phyloP scores from a whole-genome alignment of 2,329 filamentous ascomycete genomes.

The Fusarium keratoplasticum region DNA sequence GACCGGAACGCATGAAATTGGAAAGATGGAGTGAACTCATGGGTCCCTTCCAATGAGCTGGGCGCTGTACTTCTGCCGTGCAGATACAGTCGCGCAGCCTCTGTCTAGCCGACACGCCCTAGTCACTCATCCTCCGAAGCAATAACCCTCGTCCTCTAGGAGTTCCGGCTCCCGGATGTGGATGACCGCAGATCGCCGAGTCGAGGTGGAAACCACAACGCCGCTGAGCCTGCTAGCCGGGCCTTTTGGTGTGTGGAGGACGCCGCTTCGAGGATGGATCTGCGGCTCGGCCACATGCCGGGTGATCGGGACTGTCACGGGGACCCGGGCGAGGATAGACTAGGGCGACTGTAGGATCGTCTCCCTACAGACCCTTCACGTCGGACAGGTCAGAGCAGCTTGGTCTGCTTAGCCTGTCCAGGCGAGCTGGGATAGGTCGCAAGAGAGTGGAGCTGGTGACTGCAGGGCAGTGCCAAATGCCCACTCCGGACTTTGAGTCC shows the following conservation, averaged over 20 bases:
- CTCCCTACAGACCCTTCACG: conserved; percentile 42
- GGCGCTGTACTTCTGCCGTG: conserved; percentile 48
- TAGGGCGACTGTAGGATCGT: conserved; percentile 44
- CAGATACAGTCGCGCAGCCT: conserved; percentile 44
- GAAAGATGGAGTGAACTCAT: conserved; percentile 46
- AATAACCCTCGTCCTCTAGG: conserved; percentile 10
- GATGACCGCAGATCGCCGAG: conserved; percentile 26
- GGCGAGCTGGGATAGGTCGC: conserved; percentile 22
- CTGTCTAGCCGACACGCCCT: conserved; percentile 39
- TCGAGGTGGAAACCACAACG: conserved; percentile 31
- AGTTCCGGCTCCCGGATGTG: conserved; percentile 9
- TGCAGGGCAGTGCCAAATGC: conserved; percentile 37
- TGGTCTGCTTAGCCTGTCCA: conserved; percentile 22
- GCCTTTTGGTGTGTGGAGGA: conserved; percentile 30
- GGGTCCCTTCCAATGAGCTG: conserved; percentile 47
- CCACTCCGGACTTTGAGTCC: conserved; percentile 34
- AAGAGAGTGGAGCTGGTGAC: conserved; percentile 26
- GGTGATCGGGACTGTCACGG: conserved; percentile 7
- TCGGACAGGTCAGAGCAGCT: conserved; percentile 29
- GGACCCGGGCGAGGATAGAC: conserved; percentile 24
- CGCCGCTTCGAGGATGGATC: conserved; percentile 35
- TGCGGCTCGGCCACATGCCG: conserved; percentile 27
- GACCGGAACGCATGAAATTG: conserved; percentile 30
- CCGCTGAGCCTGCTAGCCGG: conserved; percentile 42
- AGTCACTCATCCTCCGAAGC: conserved; percentile 7